Conservation (phyloP, 176 grass and related monocot species). For the Puya raimondii region DNA sequence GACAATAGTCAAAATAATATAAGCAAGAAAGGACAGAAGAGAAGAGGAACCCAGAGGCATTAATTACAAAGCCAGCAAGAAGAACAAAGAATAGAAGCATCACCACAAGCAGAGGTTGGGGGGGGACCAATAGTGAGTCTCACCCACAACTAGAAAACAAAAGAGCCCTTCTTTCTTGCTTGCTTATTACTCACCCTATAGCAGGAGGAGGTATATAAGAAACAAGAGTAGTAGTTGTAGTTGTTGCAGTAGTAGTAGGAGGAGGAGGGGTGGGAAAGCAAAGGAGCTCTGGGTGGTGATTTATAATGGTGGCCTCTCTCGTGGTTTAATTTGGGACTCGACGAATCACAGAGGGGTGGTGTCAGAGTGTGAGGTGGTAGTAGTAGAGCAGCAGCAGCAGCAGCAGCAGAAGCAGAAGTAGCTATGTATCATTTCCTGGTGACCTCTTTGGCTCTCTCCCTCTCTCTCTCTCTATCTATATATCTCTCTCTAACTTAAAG, state of each 20-base stretch:
- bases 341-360: background rate
- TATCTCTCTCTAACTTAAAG: background rate
- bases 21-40: background rate
- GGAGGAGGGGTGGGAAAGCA: background rate
- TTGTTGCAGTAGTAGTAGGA: background rate
- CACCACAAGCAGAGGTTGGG: background rate
- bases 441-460: background rate
- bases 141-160: background rate
- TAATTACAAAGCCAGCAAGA: constrained; percentile 6
- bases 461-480: constrained; percentile 2
- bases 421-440: constrained; percentile 9
- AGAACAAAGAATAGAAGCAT: constrained; percentile 12
- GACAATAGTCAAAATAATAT: background rate
- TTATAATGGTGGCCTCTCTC: constrained; percentile 1
- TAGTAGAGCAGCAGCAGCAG: background rate
- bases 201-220: background rate
- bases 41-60: background rate
- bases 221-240: no score
- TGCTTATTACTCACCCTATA: background rate
- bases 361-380: background rate
- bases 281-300: background rate
- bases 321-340: constrained; percentile 7
- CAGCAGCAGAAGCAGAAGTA: background rate
- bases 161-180: background rate
- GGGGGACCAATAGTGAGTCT: background rate